Evolutionary conservation across 495 filamentous ascomycete species (phyloP).

Genomic region (Amniculicola lignicola): DNA sequence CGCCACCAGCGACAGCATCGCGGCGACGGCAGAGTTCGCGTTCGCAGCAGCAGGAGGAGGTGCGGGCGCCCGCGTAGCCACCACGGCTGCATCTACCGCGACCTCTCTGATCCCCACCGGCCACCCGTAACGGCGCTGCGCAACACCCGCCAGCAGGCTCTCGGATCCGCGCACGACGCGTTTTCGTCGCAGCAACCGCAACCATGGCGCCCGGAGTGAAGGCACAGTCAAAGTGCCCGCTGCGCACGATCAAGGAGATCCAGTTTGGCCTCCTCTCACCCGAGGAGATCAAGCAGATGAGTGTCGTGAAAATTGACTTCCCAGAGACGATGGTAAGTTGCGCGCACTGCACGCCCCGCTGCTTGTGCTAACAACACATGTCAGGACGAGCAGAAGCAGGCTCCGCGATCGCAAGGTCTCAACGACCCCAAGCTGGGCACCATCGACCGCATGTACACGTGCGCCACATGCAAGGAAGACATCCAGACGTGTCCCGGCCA

Average conservation of each 20-base stretch:
- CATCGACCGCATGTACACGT: constrained; percentile 89
- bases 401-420: constrained; percentile 80
- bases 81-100: constrained; percentile 19
- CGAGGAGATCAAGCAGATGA: constrained; percentile 97
- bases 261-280: constrained; percentile 96
- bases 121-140: background rate
- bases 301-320: constrained; percentile 86
- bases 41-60: constrained; percentile 13
- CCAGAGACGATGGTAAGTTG: constrained; percentile 86
- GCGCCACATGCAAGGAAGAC: constrained; percentile 88
- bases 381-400: constrained; percentile 80
- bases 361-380: constrained; percentile 6
- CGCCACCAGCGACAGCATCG: background rate
- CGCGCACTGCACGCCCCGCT: background rate
- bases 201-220: constrained; percentile 74
- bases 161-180: background rate
- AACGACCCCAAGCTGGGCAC: constrained; percentile 94
- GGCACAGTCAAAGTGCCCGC: constrained; percentile 73
- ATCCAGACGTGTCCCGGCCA: constrained; percentile 96
- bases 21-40: background rate
- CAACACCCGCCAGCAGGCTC: background rate
- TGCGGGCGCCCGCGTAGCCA: constrained; percentile 23
- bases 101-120: background rate
- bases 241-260: constrained; percentile 95
- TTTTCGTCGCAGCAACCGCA: constrained; percentile 36